phyloP scores from a whole-genome alignment of 305 asterid species.

The Lippia alba region DNA sequence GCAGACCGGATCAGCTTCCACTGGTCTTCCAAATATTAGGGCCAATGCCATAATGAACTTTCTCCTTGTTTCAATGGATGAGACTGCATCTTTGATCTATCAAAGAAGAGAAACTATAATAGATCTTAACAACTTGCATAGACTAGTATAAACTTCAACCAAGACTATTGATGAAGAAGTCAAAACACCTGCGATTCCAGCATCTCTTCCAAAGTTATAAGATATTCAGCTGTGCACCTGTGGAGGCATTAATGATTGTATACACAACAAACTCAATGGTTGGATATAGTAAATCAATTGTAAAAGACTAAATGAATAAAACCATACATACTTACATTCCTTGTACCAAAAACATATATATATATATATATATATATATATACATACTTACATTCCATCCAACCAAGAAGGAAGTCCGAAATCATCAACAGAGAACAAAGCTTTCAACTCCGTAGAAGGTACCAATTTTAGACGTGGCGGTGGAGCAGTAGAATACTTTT shows the following conservation, averaged over 20 bases:
- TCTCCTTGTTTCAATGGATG: constrained; percentile 74
- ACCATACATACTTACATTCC: constrained; percentile 75
- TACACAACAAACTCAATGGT: constrained; percentile 17
- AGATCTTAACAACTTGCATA: constrained; percentile 16
- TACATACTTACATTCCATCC: constrained; percentile 84
- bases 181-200: constrained; percentile 71
- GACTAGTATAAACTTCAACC: constrained; percentile 4
- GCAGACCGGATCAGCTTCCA: constrained; percentile 90
- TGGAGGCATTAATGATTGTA: constrained; percentile 25
- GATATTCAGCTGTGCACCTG: constrained; percentile 98
- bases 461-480: constrained; percentile 84
- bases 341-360: too few relatives aligned
- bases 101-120: constrained; percentile 25
- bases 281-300: background rate
- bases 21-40: constrained; percentile 78
- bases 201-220: constrained; percentile 76
- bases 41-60: constrained; percentile 68
- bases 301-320: constrained; percentile 25
- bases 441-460: constrained; percentile 81
- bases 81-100: constrained; percentile 83
- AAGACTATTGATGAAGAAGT: background rate
- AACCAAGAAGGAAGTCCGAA: constrained; percentile 91
- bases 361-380: constrained; percentile 13
- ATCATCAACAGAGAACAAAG: constrained; percentile 80
- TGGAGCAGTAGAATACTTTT: constrained; percentile 62